Conservation (phyloP, 2,329 filamentous ascomycete genomes). For the Chalaropsis thielavioides region DNA sequence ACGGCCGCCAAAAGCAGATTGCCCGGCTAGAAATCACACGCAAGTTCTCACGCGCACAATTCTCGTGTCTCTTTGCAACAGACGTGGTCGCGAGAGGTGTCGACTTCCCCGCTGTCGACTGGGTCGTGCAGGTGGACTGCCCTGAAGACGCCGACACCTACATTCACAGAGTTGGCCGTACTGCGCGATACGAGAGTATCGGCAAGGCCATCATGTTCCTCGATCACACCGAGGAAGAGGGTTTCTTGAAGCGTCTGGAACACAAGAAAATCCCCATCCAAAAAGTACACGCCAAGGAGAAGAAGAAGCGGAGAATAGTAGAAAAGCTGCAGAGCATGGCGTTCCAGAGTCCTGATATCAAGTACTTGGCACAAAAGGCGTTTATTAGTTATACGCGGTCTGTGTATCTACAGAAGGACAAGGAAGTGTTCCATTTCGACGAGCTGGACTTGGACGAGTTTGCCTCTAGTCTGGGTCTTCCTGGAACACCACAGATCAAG, state of each 20-base stretch:
- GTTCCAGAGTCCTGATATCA: slow-evolving; percentile 85
- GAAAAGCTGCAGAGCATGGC: slow-evolving; percentile 85
- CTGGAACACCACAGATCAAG: slow-evolving; percentile 83
- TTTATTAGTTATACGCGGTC: slow-evolving; percentile 84
- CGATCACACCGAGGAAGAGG: slow-evolving; percentile 79
- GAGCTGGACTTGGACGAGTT: slow-evolving; percentile 74
- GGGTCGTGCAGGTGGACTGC: slow-evolving; percentile 97
- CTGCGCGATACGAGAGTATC: slow-evolving; percentile 79
- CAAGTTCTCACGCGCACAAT: slow-evolving; percentile 65
- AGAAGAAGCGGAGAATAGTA: slow-evolving; percentile 77
- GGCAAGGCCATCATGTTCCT: slow-evolving; percentile 83
- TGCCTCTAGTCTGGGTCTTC: slow-evolving; percentile 71
- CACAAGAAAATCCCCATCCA: slow-evolving; percentile 83
- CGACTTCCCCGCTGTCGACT: slow-evolving; percentile 93
- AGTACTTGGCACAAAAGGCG: slow-evolving; percentile 90
- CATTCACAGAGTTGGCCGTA: slow-evolving; percentile 88
- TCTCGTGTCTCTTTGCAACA: slow-evolving; percentile 83
- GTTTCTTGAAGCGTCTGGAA: slow-evolving; percentile 75
- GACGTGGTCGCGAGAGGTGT: slow-evolving; percentile 89
- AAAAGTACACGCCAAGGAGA: slow-evolving; percentile 70
- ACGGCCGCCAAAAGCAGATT: slow-evolving; percentile 84
- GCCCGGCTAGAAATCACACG: slow-evolving; percentile 77
- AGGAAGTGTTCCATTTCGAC: slow-evolving; percentile 75
- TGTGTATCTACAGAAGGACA: slow-evolving; percentile 77
- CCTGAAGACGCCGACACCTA: slow-evolving; percentile 96